A percentile compares a stretch with the other conserved stretches of the same genome.
These are phyloP conservation scores for Globisporangium carolinianum DNA, from an alignment of 352 stramenopile genomes.

Conservation along the genomic window DNA sequence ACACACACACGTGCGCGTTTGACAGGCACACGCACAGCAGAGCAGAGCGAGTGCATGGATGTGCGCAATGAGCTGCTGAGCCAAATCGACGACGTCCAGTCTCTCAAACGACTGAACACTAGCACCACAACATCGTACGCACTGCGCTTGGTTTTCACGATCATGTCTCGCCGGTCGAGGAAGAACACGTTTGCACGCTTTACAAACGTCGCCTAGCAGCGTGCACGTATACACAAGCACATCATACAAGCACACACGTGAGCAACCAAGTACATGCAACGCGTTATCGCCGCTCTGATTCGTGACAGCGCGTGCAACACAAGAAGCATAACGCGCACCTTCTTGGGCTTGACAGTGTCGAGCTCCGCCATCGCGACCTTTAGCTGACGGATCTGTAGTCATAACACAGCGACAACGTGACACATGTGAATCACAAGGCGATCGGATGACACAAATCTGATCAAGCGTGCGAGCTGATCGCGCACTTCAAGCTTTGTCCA, in stretches of 20 bases:
- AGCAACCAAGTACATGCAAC: background rate
- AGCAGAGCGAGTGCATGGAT: too few species aligned
- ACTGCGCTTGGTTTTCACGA: constrained; percentile 67
- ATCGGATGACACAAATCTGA: background rate
- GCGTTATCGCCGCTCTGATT: background rate
- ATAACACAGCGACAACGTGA: too few species aligned
- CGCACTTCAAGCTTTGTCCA: too few species aligned
- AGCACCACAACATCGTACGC: constrained; percentile 2
- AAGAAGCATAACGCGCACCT: constrained; percentile 22
- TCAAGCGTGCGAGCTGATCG: background rate
- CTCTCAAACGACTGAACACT: background rate
- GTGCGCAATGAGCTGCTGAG: too few species aligned
- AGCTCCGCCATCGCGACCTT: constrained; percentile 70
- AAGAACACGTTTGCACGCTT: constrained; percentile 75
- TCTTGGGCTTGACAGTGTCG: constrained; percentile 60
- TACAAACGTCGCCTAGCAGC: constrained; percentile 46
- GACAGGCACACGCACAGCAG: background rate
- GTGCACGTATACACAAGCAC: background rate
- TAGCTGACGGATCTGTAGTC: constrained; percentile 61
- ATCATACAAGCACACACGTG: too few species aligned
- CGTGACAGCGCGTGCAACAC: too few species aligned
- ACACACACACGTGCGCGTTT: too few species aligned
- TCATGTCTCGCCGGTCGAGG: constrained; percentile 53
- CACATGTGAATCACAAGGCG: background rate
- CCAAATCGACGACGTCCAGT: too few species aligned